These are phyloP conservation scores for Starmera stellimalicola DNA, from an alignment of 1,139 yeast genomes.

Conservation along the genomic window DNA sequence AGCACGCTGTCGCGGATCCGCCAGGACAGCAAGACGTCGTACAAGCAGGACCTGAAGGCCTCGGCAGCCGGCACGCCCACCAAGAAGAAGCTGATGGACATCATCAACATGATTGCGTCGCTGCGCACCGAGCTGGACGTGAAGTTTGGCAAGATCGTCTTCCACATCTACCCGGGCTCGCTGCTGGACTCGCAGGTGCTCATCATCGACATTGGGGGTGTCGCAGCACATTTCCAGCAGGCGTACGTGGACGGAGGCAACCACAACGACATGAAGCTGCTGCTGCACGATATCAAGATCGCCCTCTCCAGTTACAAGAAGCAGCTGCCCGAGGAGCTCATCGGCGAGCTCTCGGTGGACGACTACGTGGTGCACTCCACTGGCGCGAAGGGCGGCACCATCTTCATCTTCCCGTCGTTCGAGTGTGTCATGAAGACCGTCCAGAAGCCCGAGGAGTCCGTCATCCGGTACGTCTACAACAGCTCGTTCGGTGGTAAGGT, in stretches of 20 bases:
- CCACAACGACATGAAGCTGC: constrained; percentile 37
- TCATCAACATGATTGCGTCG: constrained; percentile 20
- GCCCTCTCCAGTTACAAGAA: constrained; percentile 49
- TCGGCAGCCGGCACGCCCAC: constrained; percentile 8
- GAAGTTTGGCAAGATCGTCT: constrained; percentile 39
- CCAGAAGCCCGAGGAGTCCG: constrained; percentile 39
- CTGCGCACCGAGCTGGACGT: constrained; percentile 56
- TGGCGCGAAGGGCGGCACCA: constrained; percentile 68
- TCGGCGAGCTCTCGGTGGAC: constrained; percentile 36
- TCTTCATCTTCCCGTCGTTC: constrained; percentile 72
- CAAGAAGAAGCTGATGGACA: constrained; percentile 10
- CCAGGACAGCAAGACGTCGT: constrained; percentile 63
- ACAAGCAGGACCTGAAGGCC: constrained; percentile 49
- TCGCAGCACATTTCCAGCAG: constrained; percentile 54
- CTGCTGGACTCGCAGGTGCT: constrained; percentile 68
- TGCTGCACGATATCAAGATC: constrained; percentile 52
- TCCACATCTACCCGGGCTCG: constrained; percentile 72
- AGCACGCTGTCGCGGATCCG: constrained; percentile 64
- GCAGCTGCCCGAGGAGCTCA: constrained; percentile 36
- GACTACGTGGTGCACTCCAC: constrained; percentile 49
- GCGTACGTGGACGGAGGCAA: constrained; percentile 35
- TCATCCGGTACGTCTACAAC: constrained; percentile 55
- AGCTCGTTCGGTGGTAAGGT: constrained; percentile 84
- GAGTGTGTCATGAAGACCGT: constrained; percentile 67
- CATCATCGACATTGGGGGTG: constrained; percentile 49